Evolutionary conservation across 129 eudicot species (phyloP), one percentile per base, ranked within the genome.

Genomic region (Oenanthe sinensis): DNA sequence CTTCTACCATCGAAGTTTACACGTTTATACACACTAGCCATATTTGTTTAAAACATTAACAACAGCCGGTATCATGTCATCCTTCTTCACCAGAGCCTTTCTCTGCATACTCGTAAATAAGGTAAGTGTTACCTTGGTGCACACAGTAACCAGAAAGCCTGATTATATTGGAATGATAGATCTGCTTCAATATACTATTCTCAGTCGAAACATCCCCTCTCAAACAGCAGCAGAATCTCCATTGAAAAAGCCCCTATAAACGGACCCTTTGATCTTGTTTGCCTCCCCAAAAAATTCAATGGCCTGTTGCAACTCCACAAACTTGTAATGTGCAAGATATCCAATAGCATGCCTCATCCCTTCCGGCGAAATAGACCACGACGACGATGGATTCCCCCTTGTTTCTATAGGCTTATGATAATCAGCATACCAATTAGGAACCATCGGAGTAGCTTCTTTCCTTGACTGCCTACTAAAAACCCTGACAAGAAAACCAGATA

Each of bases 111-210:
- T 93, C 98, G 50, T 87, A 93, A 40, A 93, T 91, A 6, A 91
- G 92, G 79, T 87, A 93, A 2, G 97, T 93, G 74, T 84, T 87
- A 26, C 97, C 98, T 39, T 91, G 89, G 75, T 91, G 92, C 67
- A 91, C 52, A 49, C 98, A 90, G 81, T 86, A 89, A 48, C 98
- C 98, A 3, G 95, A 93, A 39, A 93, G 92, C 82, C 97, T 77
- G 47, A 91, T 84, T 26, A 87, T 89, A 74, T 90, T 90, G 22
- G 92, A 87, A 73, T 93, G 98, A 77, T 93, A 91, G 68, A 93
- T 91, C 37, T 83, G 89, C 79, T 90, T 88, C 5, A 93, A 84
- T 6, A 87, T 83, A 62, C 85, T 87, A 39, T 91, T 91, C 86
- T 93, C 98, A 0, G 54, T 69, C 9, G 87, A 83, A 4, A 91